A percentile compares a stretch with the other conserved stretches of the same genome.
phyloP scores from a whole-genome alignment of 2,329 filamentous ascomycete genomes.

The Graphiopsis chlorocephala region DNA sequence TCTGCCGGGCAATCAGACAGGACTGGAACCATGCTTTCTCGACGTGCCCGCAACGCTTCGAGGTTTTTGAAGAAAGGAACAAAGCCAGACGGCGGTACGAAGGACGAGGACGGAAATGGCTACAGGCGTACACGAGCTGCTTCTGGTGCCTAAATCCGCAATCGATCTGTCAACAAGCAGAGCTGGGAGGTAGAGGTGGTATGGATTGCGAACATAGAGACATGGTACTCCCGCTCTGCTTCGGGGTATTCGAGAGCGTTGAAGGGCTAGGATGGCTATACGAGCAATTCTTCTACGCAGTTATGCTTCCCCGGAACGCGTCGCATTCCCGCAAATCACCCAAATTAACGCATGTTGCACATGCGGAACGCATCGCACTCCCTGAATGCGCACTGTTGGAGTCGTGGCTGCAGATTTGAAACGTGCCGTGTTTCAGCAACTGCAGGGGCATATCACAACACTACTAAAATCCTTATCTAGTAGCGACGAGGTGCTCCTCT shows the following conservation, averaged over 20 bases:
- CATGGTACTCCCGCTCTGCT: background rate
- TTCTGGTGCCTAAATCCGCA: background rate
- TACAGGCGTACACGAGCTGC: conserved; percentile 2
- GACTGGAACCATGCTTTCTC: background rate
- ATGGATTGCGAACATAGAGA: background rate
- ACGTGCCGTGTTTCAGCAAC: conserved; percentile 3
- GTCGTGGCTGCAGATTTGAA: conserved; percentile 1
- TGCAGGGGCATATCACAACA: background rate
- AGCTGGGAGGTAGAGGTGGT: background rate
- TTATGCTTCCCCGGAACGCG: too few species aligned
- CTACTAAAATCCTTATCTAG: conserved; percentile 1
- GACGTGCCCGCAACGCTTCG: background rate
- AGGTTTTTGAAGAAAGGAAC: background rate
- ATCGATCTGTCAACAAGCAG: background rate
- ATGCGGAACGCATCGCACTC: too few species aligned
- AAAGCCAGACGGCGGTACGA: background rate
- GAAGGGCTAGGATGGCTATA: background rate
- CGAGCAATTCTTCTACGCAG: too few species aligned
- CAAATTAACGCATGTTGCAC: too few species aligned
- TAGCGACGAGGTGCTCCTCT: conserved; percentile 8
- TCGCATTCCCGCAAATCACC: too few species aligned
- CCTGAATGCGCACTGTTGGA: too few species aligned
- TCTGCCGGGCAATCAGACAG: background rate
- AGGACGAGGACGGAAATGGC: background rate
- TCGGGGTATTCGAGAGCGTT: background rate